A percentile compares a stretch with the other conserved stretches of the same genome.
phyloP scores from a whole-genome alignment of 2,329 filamentous ascomycete genomes.

The Cladosporium sp. region DNA sequence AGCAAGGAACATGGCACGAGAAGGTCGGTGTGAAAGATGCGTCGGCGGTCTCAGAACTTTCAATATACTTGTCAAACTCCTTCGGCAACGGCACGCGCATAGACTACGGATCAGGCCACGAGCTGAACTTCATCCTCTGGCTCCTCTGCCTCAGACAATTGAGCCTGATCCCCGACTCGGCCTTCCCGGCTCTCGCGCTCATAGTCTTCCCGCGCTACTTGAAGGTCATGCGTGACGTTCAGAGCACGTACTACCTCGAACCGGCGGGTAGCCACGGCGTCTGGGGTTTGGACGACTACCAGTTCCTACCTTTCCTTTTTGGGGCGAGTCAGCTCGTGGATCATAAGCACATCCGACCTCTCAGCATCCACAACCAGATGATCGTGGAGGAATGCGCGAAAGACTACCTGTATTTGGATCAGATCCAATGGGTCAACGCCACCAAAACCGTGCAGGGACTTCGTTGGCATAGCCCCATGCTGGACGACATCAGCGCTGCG shows the following conservation, averaged over 20 bases:
- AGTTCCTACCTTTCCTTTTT: slow-evolving; percentile 48
- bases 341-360: slow-evolving; percentile 53
- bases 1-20: slow-evolving; percentile 56
- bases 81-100: slow-evolving; percentile 84
- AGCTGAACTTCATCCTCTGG: slow-evolving; percentile 96
- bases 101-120: slow-evolving; percentile 95
- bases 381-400: slow-evolving; percentile 77
- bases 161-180: slow-evolving; percentile 52
- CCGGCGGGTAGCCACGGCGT: slow-evolving; percentile 54
- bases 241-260: slow-evolving; percentile 92
- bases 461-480: slow-evolving; percentile 95
- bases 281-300: slow-evolving; percentile 49
- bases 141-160: slow-evolving; percentile 88
- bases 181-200: slow-evolving; percentile 70
- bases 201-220: slow-evolving; percentile 79
- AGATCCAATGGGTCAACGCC: slow-evolving; percentile 88
- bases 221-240: slow-evolving; percentile 75
- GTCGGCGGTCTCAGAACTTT: slow-evolving; percentile 61
- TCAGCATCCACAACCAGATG: slow-evolving; percentile 74
- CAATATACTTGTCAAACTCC: slow-evolving; percentile 72
- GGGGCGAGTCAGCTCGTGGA: slow-evolving; percentile 52
- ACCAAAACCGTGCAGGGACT: slow-evolving; percentile 94
- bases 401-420: slow-evolving; percentile 86
- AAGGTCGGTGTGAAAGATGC: slow-evolving; percentile 47
- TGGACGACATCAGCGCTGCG: slow-evolving; percentile 90